These are phyloP conservation scores for Vitis riparia DNA, from an alignment of 164 flowering plant genomes.

Conservation along the genomic window DNA sequence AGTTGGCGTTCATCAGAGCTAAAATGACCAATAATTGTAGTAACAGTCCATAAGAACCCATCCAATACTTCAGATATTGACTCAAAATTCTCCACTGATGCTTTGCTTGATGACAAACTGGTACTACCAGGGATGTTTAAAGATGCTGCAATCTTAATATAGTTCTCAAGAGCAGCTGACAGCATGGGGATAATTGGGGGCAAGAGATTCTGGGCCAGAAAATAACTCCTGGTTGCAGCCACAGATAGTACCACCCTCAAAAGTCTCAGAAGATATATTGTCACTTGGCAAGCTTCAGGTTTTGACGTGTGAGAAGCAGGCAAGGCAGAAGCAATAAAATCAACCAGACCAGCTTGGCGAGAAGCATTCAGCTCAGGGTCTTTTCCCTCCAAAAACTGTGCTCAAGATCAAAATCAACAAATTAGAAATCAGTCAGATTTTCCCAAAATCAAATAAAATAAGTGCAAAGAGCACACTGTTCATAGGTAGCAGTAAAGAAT, in stretches of 20 bases:
- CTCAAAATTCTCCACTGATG: slow-evolving; percentile 66
- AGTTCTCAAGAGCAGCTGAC: slow-evolving; percentile 88
- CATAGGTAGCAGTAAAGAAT: too few relatives aligned
- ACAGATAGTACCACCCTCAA: slow-evolving; percentile 62
- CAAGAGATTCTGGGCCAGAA: slow-evolving; percentile 86
- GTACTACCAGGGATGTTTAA: slow-evolving; percentile 43
- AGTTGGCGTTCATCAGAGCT: slow-evolving; percentile 63
- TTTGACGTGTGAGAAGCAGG: slow-evolving; percentile 94
- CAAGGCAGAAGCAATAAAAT: slow-evolving; percentile 89
- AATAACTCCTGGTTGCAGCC: slow-evolving; percentile 77
- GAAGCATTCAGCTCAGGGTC: slow-evolving; percentile 86
- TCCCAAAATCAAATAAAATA: too few relatives aligned
- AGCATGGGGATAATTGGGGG: slow-evolving; percentile 92
- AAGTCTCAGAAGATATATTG: slow-evolving; percentile 70
- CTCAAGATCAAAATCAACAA: slow-evolving; percentile 1
- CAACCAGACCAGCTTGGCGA: slow-evolving; percentile 91
- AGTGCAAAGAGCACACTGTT: too few relatives aligned
- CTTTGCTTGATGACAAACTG: slow-evolving; percentile 38
- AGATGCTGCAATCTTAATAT: slow-evolving; percentile 85
- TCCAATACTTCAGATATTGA: slow-evolving; percentile 74
- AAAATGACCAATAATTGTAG: slow-evolving; percentile 60
- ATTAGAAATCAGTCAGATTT: slow-evolving; percentile 2
- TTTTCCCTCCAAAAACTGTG: slow-evolving; percentile 82
- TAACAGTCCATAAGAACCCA: slow-evolving; percentile 70
- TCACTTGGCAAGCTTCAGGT: slow-evolving; percentile 93